These are phyloP conservation scores for Limonomyces culmigenus DNA, from an alignment of 1,284 basidiomycete species.

Conservation along the genomic window DNA sequence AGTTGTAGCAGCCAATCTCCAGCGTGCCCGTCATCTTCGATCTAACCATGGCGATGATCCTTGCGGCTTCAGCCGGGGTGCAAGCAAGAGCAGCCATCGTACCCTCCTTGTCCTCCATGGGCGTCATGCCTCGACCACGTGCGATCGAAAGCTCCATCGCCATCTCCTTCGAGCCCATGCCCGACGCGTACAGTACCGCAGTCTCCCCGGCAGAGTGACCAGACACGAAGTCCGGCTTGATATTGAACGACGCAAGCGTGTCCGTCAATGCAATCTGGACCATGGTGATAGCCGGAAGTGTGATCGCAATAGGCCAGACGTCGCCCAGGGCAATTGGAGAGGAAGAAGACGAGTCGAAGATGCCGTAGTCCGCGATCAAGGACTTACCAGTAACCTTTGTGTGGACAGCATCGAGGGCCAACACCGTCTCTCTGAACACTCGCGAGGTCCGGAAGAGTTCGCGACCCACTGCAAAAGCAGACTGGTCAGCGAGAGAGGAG, in stretches of 20 bases:
- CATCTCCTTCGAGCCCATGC: neutral
- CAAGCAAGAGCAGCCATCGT: neutral
- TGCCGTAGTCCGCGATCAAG: slow-evolving; percentile 15
- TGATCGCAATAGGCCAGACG: slow-evolving; percentile 13
- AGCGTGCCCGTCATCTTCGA: slow-evolving; percentile 10
- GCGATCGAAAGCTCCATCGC: neutral
- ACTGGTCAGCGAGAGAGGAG: neutral
- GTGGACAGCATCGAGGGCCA: slow-evolving; percentile 18
- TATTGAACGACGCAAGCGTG: neutral
- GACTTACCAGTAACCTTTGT: slow-evolving; percentile 14
- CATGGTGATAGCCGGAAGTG: neutral
- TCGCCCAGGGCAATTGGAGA: slow-evolving; percentile 16
- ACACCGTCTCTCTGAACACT: slow-evolving; percentile 18
- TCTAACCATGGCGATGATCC: neutral
- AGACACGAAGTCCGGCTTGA: neutral
- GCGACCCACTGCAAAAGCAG: slow-evolving; percentile 18
- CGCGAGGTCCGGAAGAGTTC: slow-evolving; percentile 17
- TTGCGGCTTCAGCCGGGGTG: neutral
- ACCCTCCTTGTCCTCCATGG: neutral
- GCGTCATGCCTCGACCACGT: neutral
- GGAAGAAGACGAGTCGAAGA: slow-evolving; percentile 11
- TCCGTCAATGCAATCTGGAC: neutral
- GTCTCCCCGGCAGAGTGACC: slow-evolving; percentile 1
- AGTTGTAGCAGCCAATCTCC: slow-evolving; percentile 22
- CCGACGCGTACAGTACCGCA: neutral